These are phyloP conservation scores for Linnemannia elongata DNA, from an alignment of 192 early-diverging fungal genomes.

Conservation along the genomic window DNA sequence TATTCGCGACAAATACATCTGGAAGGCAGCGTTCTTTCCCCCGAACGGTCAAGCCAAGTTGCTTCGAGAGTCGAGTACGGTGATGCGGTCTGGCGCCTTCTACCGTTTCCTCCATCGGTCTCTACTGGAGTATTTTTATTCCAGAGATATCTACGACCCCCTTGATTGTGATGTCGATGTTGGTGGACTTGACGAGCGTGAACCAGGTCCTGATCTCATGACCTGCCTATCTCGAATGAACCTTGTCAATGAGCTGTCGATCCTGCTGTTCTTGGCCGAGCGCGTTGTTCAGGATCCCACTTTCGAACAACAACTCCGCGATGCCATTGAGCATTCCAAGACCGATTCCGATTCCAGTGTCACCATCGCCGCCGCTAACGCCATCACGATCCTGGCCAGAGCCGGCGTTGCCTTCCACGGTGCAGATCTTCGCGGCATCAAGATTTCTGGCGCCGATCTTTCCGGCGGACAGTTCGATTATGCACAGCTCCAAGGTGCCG, in stretches of 20 bases:
- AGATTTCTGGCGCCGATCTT: conserved; percentile 6
- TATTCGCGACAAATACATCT: neutral
- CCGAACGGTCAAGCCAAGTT: neutral
- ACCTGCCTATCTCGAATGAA: neutral
- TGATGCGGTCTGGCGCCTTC: neutral
- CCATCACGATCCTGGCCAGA: too few relatives aligned
- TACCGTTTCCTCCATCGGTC: neutral
- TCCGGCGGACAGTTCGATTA: neutral
- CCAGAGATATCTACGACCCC: neutral
- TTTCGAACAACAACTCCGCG: neutral
- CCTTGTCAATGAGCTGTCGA: too few relatives aligned
- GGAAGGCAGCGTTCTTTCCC: neutral
- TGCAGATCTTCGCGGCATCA: neutral
- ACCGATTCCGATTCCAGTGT: too few relatives aligned
- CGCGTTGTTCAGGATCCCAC: too few relatives aligned
- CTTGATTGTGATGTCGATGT: too few relatives aligned
- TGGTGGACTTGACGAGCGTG: too few relatives aligned
- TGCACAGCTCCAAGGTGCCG: neutral
- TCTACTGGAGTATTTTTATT: neutral
- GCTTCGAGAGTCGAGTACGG: neutral
- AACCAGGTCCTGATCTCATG: too few relatives aligned
- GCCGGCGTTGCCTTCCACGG: too few relatives aligned
- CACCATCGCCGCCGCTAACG: too few relatives aligned
- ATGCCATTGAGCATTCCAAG: neutral
- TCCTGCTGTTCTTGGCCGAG: too few relatives aligned